Percentiles rank a stretch among this genome's conserved stretches.
Evolutionary conservation across 2,329 filamentous ascomycete species (phyloP).

Genomic region (Ophiostoma populinum): DNA sequence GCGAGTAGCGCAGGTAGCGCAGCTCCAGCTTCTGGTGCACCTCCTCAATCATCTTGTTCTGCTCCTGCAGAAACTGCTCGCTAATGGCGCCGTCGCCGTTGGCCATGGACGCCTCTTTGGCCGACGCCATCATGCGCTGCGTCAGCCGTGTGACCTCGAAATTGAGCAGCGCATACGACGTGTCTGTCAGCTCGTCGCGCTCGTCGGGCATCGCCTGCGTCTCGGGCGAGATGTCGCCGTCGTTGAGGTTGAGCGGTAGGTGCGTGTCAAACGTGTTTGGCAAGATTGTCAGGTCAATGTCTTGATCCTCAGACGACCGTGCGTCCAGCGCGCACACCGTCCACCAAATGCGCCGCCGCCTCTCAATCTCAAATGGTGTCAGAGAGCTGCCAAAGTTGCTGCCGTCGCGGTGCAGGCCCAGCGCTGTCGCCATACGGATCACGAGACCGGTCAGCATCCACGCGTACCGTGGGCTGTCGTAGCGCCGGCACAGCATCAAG

Average conservation of each 20-base stretch:
- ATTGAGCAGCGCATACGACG: constrained; percentile 26
- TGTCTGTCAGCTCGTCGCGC: constrained; percentile 34
- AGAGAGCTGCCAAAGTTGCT: constrained; percentile 26
- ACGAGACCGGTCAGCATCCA: constrained; percentile 43
- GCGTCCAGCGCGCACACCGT: constrained; percentile 39
- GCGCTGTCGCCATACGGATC: constrained; percentile 39
- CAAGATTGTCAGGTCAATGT: constrained; percentile 25
- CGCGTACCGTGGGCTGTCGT: constrained; percentile 34
- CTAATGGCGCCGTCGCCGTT: constrained; percentile 8
- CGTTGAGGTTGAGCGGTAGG: constrained; percentile 39
- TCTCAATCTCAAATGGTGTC: constrained; percentile 39
- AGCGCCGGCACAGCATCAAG: constrained; percentile 28
- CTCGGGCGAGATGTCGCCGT: constrained; percentile 28
- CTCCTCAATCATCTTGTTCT: constrained; percentile 25
- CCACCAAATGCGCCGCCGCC: constrained; percentile 44
- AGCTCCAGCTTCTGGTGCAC: constrained; percentile 26
- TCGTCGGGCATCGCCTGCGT: constrained; percentile 28
- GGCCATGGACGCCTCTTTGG: background rate
- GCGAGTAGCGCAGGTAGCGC: constrained; percentile 24
- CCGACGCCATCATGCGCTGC: constrained; percentile 19
- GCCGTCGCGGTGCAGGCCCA: constrained; percentile 43
- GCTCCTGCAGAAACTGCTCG: constrained; percentile 20
- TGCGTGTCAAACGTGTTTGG: constrained; percentile 28
- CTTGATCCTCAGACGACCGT: constrained; percentile 32
- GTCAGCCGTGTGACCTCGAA: constrained; percentile 20